Conservation (phyloP, 1,284 basidiomycete genomes). For the Moesziomyces parantarcticus region DNA sequence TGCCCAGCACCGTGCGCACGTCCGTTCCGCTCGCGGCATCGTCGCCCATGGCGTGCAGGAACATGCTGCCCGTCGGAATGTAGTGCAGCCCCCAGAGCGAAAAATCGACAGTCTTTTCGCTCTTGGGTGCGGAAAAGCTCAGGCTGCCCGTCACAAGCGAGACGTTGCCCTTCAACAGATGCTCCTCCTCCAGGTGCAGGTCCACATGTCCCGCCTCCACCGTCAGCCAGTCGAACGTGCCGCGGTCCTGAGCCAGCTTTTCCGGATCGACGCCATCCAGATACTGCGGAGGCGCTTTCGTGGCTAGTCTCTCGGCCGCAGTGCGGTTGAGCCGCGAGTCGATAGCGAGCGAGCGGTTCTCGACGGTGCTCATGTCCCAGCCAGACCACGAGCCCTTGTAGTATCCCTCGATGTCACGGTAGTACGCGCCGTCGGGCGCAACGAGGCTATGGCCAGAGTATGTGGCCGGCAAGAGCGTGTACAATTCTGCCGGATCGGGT, state of each 20-base stretch:
- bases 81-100: constrained; percentile 55
- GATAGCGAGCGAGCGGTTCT: constrained; percentile 24
- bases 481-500: constrained; percentile 19
- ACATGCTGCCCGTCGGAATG: constrained; percentile 36
- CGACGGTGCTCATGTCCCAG: constrained; percentile 34
- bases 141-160: constrained; percentile 45
- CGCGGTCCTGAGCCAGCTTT: constrained; percentile 11
- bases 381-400: constrained; percentile 46
- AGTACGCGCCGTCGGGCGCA: constrained; percentile 30
- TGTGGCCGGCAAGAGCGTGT: constrained; percentile 17
- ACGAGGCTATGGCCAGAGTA: constrained; percentile 17
- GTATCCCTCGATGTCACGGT: constrained; percentile 31
- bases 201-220: constrained; percentile 14
- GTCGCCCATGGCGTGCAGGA: constrained; percentile 10
- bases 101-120: constrained; percentile 28
- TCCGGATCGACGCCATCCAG: constrained; percentile 11
- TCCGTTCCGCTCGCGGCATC: constrained; percentile 29
- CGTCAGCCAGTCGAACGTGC: constrained; percentile 29
- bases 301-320: neutral
- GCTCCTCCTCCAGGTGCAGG: constrained; percentile 37
- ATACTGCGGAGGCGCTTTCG: constrained; percentile 5
- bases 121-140: constrained; percentile 8
- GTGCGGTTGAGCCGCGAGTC: constrained; percentile 27
- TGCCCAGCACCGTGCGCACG: constrained; percentile 24
- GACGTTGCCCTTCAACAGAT: constrained; percentile 33